These are phyloP conservation scores for Eimeria nieschulzi DNA, from an alignment of 169 alveolate genomes.

Conservation along the genomic window DNA sequence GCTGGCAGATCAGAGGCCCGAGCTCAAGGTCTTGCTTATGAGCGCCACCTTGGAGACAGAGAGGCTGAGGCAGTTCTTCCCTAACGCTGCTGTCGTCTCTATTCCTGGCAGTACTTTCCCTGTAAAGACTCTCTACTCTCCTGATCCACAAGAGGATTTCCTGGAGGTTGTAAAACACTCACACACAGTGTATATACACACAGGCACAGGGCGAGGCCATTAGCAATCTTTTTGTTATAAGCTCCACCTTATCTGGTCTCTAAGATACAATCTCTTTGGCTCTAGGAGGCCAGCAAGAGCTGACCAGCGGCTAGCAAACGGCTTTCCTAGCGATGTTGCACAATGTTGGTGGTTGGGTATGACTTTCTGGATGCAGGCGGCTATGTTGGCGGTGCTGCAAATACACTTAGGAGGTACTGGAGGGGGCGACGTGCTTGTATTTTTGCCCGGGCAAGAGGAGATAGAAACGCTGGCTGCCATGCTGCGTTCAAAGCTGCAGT, in stretches of 20 bases:
- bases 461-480: conserved; percentile 94
- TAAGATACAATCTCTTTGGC: too few relatives aligned
- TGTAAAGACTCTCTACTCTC: conserved; percentile 88
- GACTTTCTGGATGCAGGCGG: conserved; percentile 83
- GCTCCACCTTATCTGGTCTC: too few relatives aligned
- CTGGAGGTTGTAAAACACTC: conserved; percentile 83
- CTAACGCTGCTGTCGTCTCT: conserved; percentile 76
- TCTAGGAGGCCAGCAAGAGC: too few relatives aligned
- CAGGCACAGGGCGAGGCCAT: too few relatives aligned
- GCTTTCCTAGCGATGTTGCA: too few relatives aligned
- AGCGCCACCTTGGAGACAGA: conserved; percentile 98
- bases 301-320: too few relatives aligned
- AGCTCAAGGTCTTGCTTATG: conserved; percentile 94
- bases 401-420: conserved; percentile 96
- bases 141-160: conserved; percentile 97
- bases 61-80: conserved; percentile 94
- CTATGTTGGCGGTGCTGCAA: conserved; percentile 95
- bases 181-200: too few relatives aligned
- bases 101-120: conserved; percentile 97
- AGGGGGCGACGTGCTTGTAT: conserved; percentile 96
- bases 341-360: too few relatives aligned
- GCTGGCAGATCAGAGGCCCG: conserved; percentile 88
- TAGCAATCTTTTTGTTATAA: too few relatives aligned
- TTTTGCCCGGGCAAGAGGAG: conserved; percentile 99
- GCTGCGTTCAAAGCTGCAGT: conserved; percentile 84